These are phyloP conservation scores for Westerdykella sp. DNA, from an alignment of 2,329 filamentous ascomycete species.

Conservation along the genomic window DNA sequence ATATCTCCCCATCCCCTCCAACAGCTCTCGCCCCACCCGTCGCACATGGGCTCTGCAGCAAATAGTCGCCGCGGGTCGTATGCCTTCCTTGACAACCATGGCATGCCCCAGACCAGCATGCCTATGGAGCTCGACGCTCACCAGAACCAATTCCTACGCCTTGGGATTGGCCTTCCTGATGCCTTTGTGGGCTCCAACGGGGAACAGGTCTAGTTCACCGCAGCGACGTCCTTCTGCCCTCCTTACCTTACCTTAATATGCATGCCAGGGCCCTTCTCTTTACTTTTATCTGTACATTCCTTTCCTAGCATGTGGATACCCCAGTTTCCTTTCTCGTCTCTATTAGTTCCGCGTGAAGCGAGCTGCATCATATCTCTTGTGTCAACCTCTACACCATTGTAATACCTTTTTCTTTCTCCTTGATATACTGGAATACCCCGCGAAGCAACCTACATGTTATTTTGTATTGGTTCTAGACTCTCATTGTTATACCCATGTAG, in stretches of 20 bases:
- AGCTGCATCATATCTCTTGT: background rate
- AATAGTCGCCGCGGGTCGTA: constrained; percentile 27
- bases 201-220: constrained; percentile 9
- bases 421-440: background rate
- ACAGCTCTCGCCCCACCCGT: constrained; percentile 17
- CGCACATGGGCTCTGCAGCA: constrained; percentile 26
- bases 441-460: too few relatives aligned
- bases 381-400: background rate
- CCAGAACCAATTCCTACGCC: constrained; percentile 27
- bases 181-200: constrained; percentile 24
- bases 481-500: too few relatives aligned
- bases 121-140: constrained; percentile 30
- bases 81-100: constrained; percentile 27
- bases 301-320: background rate
- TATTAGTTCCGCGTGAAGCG: background rate
- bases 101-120: constrained; percentile 16
- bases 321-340: background rate
- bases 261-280: background rate
- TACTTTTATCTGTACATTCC: background rate
- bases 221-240: background rate
- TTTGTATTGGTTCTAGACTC: too few relatives aligned
- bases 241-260: background rate
- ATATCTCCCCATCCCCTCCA: background rate
- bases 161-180: constrained; percentile 28
- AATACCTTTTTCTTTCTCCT: background rate